Evolutionary conservation across 345 rosid species (phyloP).

Genomic region (Geranium brycei): DNA sequence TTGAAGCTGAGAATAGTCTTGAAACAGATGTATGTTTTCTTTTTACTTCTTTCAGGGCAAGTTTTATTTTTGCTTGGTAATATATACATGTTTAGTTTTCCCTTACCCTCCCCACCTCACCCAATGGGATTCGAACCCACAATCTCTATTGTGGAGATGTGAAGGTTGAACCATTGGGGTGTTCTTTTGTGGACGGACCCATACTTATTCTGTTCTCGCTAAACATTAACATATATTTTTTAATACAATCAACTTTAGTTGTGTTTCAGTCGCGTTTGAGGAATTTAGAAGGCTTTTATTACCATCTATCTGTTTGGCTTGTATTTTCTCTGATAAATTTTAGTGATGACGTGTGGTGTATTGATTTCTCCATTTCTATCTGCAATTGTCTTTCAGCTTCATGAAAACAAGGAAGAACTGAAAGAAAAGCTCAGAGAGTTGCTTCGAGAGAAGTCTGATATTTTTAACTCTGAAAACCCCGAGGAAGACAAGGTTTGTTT

Average conservation of each 20-base stretch:
- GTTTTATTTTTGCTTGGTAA: slow-evolving; percentile 11
- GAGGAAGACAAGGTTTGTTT: slow-evolving; percentile 69
- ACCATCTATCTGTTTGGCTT: not conserved
- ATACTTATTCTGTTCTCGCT: too few relatives aligned
- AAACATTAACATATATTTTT: too few relatives aligned
- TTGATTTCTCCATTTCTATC: not conserved
- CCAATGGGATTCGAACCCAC: too few relatives aligned
- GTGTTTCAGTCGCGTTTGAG: too few relatives aligned
- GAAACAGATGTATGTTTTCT: slow-evolving; percentile 73
- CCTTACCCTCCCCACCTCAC: too few relatives aligned
- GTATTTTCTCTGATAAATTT: slow-evolving; percentile 2
- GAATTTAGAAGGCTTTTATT: not conserved
- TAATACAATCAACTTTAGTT: too few relatives aligned
- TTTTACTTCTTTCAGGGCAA: slow-evolving; percentile 19
- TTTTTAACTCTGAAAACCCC: slow-evolving; percentile 40
- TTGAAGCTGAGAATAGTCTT: slow-evolving; percentile 58
- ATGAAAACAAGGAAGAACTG: slow-evolving; percentile 54
- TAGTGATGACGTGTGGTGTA: not conserved
- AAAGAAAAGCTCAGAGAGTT: slow-evolving; percentile 58
- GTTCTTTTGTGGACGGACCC: too few relatives aligned
- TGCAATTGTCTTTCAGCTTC: slow-evolving; percentile 23
- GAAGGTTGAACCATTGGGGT: too few relatives aligned
- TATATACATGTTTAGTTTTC: too few relatives aligned
- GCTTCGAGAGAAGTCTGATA: slow-evolving; percentile 59
- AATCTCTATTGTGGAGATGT: too few relatives aligned